Percentiles rank a stretch among this genome's conserved stretches.
phyloP scores from a whole-genome alignment of 805 yeast species.

The Candida nanaspora region DNA sequence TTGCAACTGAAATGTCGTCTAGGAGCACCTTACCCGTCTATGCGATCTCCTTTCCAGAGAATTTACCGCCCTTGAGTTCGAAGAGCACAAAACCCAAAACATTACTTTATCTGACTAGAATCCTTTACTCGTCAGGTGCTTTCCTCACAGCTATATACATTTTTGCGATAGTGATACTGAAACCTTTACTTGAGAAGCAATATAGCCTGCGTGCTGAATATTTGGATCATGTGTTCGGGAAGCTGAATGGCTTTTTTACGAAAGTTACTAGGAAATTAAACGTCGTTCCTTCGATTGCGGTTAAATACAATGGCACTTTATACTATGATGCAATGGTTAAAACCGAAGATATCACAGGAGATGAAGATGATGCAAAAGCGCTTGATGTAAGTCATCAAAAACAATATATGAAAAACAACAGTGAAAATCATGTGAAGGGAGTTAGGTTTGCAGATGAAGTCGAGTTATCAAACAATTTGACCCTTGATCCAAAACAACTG shows the following conservation, averaged over 20 bases:
- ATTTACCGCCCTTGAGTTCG: slow-evolving; percentile 6
- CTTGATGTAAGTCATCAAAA: not conserved
- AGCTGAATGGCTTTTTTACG: slow-evolving; percentile 20
- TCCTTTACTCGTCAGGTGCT: slow-evolving; percentile 30
- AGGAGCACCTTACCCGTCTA: slow-evolving; percentile 8
- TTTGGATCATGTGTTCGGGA: slow-evolving; percentile 19
- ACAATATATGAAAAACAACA: not conserved
- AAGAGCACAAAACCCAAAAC: slow-evolving; percentile 17
- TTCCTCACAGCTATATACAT: slow-evolving; percentile 23
- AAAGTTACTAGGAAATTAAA: slow-evolving; percentile 20
- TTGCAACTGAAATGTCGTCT: not conserved
- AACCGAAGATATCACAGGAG: slow-evolving; percentile 14
- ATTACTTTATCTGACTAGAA: slow-evolving; percentile 18
- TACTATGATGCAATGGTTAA: slow-evolving; percentile 29
- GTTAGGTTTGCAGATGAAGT: slow-evolving; percentile 20
- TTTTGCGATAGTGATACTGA: slow-evolving; percentile 26
- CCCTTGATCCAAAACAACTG: not conserved
- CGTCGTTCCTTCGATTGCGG: slow-evolving; percentile 32
- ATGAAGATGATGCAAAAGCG: not conserved
- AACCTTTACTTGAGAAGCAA: slow-evolving; percentile 33
- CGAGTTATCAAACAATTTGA: not conserved
- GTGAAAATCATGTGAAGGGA: slow-evolving; percentile 8
- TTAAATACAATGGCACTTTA: slow-evolving; percentile 31
- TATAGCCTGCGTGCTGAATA: slow-evolving; percentile 33
- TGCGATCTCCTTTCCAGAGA: slow-evolving; percentile 28